Evolutionary conservation across 352 stramenopile species (phyloP).

Genomic region (Halophytophthora batemanensis): DNA sequence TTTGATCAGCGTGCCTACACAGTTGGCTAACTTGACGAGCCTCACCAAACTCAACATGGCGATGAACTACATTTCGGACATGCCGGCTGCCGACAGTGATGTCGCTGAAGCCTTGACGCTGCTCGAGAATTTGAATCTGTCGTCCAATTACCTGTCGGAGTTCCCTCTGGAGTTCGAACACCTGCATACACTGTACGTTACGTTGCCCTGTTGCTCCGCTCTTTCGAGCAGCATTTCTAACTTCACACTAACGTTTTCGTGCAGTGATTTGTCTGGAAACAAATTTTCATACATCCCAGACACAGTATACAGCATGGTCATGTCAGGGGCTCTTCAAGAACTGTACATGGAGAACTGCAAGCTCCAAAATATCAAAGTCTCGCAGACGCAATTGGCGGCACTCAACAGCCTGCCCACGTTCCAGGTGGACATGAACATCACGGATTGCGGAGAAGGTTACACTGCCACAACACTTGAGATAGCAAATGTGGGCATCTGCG

Average conservation of each 20-base stretch:
- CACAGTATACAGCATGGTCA: slow-evolving; percentile 40
- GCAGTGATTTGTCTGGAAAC: too few species aligned
- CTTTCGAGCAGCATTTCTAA: too few species aligned
- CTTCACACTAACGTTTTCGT: too few species aligned
- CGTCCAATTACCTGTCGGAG: slow-evolving; percentile 36
- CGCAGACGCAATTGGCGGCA: slow-evolving; percentile 27
- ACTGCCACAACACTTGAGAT: slow-evolving; percentile 18
- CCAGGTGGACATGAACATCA: slow-evolving; percentile 40
- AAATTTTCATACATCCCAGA: too few species aligned
- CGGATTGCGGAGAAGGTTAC: slow-evolving; percentile 29
- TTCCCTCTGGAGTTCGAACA: too few species aligned
- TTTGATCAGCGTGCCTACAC: slow-evolving; percentile 34
- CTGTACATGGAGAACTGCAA: slow-evolving; percentile 49
- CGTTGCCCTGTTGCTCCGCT: too few species aligned
- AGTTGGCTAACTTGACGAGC: slow-evolving; percentile 30
- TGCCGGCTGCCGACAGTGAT: slow-evolving; percentile 31
- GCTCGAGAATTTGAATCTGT: slow-evolving; percentile 40
- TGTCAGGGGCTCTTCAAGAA: slow-evolving; percentile 33
- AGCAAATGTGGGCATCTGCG: slow-evolving; percentile 25
- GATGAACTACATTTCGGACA: slow-evolving; percentile 46
- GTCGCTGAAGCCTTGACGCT: slow-evolving; percentile 31
- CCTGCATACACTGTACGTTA: too few species aligned
- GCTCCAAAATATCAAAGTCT: slow-evolving; percentile 56
- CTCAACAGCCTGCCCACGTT: slow-evolving; percentile 45
- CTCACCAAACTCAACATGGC: slow-evolving; percentile 37